Base-by-base conservation (phyloP, 208 protist species). In the Trypanosoma rangeli region DNA sequence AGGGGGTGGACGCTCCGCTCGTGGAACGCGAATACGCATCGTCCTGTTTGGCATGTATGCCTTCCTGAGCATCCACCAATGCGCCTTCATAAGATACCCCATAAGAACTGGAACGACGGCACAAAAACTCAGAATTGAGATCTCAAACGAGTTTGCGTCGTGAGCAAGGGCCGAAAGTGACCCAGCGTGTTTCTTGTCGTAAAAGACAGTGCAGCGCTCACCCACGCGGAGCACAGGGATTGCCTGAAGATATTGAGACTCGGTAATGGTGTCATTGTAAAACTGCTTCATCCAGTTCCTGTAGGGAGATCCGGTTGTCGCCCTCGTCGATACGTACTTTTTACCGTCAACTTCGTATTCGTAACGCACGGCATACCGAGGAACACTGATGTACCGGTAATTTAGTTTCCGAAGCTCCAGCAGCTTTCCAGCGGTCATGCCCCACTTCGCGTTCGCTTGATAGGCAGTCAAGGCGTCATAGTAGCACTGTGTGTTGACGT, bases 131-230 rank as follows among this genome's bases (percentile, higher is more conserved):
- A 95, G 50, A 49, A 95, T 77, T 5, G 87, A 92, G 48, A 95
- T 94, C 52, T 95, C 85, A 71, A 92, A 93, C 4, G 87, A 94
- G 74, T 95, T 95, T 12, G 90, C 90, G 59, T 94, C 90, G 53
- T 94, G 87, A 0, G 90, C 90, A 5, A 95, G 66, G 20, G 90
- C 90, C 1, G 85, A 89, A 70, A 89, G 86, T 13, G 74, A 53
- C 13, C 67, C 74, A 22, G 87, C 82, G 42, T 94, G 81, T 62
- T 89, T 86, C 80, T 93, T 94, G 57, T 92, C 83, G 72, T 95
- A 95, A 62, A 94, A 93, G 13, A 95, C 87, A 24, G 75, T 89
- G 80, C 90, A 95, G 0, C 76, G 77, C 71, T 92, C 87, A 8
- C 86, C 86, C 22, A 88, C 82, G 48, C 90, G 90, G 16, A 95